Evolutionary conservation across 495 filamentous ascomycete genomes (phyloP), one percentile per base, ranked within the genome.

Genomic region (Xylaria acuta): DNA sequence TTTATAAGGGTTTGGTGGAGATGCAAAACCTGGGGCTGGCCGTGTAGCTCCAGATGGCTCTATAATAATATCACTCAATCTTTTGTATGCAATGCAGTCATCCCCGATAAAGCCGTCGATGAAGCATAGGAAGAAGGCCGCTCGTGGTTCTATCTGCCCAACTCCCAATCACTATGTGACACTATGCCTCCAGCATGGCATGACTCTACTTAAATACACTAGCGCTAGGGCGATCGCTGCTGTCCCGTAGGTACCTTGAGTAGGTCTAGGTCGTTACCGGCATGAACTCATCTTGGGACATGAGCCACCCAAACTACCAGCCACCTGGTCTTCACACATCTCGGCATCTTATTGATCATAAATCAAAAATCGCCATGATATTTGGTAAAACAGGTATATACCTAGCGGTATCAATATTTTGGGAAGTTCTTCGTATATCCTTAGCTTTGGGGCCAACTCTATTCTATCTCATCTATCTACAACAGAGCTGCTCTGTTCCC

Each of bases 1-100:
- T 84, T 27, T 90, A 90, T 77, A 78, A 45, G 54, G 53, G 38
- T 65, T 65, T 63, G 70, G 63, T 49, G 7, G 22, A 65, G 22
- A n/a, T 65, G 43, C 63, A 65, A 36, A 65, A 32, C 56, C 56
- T 60, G 4, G 53, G 53, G 53, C 53, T 58, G 12, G 25, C 25
- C 53, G 53, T 58, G 27, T 58, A 51, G n/a, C 18, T 8, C 20
- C 20, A 49, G 20, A 7, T n/a, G 45, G 18, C 45, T n/a, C 18
- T n/a, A 7, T 7, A n/a, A 49, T 49, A 5, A 49, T 49, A 14
- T 43, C 41, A 43, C 41, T 49, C 7, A n/a, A 49, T n/a, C 45
- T n/a, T 49, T 49, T 49, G 45, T 49, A 49, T 49, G n/a, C 18
- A 49, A 49, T 49, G 18, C 18, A 9, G 38, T 40, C 38, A 40